Percentiles rank a stretch among this genome's conserved stretches.
Conservation (phyloP, 768 basidiomycete genomes). For the Pholiota microspora region DNA sequence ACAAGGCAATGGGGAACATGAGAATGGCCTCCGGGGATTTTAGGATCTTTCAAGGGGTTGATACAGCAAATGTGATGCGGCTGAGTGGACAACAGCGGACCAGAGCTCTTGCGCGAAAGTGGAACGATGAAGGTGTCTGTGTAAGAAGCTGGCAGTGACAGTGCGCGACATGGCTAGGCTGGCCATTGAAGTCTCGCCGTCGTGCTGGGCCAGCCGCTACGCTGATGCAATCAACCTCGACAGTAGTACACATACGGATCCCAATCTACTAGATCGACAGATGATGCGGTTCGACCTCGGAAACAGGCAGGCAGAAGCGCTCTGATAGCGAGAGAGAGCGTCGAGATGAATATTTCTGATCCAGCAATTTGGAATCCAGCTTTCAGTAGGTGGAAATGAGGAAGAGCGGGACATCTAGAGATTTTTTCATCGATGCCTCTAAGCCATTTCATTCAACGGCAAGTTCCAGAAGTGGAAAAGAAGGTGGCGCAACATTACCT, state of each 20-base stretch:
- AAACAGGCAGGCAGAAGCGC: slow-evolving; percentile 3
- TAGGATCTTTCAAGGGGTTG: neutral
- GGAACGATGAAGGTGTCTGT: neutral
- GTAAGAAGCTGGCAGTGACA: neutral
- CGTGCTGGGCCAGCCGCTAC: neutral
- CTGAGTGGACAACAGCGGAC: neutral
- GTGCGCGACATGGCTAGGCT: neutral
- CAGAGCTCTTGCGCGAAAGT: neutral
- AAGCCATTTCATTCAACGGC: neutral
- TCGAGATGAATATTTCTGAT: neutral
- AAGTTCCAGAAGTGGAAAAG: neutral
- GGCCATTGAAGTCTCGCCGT: neutral
- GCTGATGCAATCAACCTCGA: neutral
- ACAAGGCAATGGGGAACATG: neutral
- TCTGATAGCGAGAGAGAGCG: neutral
- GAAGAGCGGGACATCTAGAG: neutral
- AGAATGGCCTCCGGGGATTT: neutral
- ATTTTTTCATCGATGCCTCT: neutral
- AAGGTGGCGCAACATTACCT: neutral
- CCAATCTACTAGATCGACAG: neutral
- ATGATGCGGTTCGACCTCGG: slow-evolving; percentile 14
- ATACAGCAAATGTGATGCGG: neutral
- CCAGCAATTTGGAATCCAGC: neutral
- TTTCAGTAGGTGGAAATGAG: neutral
- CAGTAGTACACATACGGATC: neutral